Percentiles rank a stretch among this genome's conserved stretches.
Conservation (phyloP, 257 asterid genomes). For the Solanum pinnatisectum region DNA sequence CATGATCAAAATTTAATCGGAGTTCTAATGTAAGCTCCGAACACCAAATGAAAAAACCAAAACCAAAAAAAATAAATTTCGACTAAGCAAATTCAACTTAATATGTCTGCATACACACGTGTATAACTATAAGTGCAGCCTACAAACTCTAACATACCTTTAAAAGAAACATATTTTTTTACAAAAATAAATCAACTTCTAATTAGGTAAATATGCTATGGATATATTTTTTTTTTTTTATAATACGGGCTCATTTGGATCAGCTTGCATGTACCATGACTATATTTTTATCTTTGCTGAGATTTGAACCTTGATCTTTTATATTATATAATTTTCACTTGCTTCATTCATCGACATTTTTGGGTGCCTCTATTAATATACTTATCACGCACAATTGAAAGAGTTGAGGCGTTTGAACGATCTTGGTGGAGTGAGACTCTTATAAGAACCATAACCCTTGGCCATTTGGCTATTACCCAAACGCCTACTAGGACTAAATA, state of each 20-base stretch:
- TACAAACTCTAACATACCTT: background rate
- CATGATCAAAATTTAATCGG: background rate
- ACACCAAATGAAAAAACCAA: background rate
- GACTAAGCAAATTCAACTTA: background rate
- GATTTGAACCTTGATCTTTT: background rate
- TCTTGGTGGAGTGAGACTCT: slow-evolving; percentile 1
- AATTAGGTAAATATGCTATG: background rate
- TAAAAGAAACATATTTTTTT: background rate
- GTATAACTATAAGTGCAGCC: background rate
- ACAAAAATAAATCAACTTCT: background rate
- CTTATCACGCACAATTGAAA: background rate
- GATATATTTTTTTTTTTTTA: background rate
- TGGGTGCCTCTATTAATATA: background rate
- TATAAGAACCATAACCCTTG: background rate
- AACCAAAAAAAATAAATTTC: background rate
- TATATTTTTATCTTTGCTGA: background rate
- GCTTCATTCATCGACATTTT: background rate
- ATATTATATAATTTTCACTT: background rate
- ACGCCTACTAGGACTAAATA: slow-evolving; percentile 4
- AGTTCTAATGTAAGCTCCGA: background rate
- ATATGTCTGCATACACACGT: background rate
- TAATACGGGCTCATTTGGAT: background rate
- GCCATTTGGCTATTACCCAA: slow-evolving; percentile 8
- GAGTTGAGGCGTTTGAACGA: background rate
- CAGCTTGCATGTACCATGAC: background rate